Conservation (phyloP, 768 basidiomycete species). For the Leccinum variicolor region DNA sequence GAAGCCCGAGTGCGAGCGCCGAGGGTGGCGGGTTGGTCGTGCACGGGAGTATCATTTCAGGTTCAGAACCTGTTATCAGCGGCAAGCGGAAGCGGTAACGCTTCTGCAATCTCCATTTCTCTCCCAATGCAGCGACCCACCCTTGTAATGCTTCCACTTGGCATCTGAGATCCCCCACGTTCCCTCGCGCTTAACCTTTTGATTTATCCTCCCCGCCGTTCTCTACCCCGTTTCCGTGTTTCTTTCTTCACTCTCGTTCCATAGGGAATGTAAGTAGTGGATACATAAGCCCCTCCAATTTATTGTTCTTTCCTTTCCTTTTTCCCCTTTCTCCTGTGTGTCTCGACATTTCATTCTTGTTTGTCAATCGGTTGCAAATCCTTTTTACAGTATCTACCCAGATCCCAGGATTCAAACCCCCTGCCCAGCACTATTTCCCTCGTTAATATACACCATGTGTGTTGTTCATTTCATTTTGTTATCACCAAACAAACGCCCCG, state of each 20-base stretch:
- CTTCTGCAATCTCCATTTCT: not conserved
- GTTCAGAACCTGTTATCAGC: slow-evolving; percentile 17
- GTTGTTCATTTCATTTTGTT: not conserved
- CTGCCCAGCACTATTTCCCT: not conserved
- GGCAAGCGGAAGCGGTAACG: slow-evolving; percentile 25
- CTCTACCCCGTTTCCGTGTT: not conserved
- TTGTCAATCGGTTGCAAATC: not conserved
- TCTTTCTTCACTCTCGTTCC: slow-evolving; percentile 1
- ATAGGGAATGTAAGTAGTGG: slow-evolving; percentile 10
- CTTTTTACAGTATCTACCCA: slow-evolving; percentile 10
- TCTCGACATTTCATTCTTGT: not conserved
- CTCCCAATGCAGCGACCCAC: not conserved
- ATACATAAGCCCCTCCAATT: not conserved
- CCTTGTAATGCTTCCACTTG: not conserved
- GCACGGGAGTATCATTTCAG: not conserved
- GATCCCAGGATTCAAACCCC: not conserved
- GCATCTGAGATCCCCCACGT: not conserved
- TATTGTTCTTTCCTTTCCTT: not conserved
- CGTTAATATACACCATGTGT: not conserved
- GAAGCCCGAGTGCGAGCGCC: slow-evolving; percentile 17
- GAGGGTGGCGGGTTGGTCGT: slow-evolving; percentile 7
- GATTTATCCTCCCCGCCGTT: not conserved
- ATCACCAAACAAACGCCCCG: not conserved
- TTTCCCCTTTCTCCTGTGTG: not conserved
- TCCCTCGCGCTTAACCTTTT: not conserved